Conservation (phyloP, 2,329 filamentous ascomycete genomes). For the Akanthomyces muscarius region DNA sequence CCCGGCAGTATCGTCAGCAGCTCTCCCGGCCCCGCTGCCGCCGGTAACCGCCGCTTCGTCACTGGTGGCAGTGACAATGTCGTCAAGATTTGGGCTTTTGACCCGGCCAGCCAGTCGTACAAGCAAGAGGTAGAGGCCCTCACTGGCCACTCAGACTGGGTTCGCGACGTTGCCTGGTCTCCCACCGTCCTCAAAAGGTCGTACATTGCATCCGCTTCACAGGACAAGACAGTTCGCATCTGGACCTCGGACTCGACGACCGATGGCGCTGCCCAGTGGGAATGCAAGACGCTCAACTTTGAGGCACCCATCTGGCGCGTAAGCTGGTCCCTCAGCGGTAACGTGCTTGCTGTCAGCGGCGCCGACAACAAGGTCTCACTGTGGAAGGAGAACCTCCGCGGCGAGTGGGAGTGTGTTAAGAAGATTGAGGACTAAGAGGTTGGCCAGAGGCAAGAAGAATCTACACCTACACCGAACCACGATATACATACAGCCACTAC, state of each 20-base stretch:
- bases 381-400: conserved; percentile 97
- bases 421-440: conserved; percentile 76
- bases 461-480: background rate
- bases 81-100: conserved; percentile 90
- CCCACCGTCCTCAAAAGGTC: conserved; percentile 92
- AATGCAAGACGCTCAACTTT: conserved; percentile 78
- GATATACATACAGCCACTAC: background rate
- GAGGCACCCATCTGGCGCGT: conserved; percentile 92
- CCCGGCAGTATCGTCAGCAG: conserved; percentile 82
- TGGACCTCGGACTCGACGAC: conserved; percentile 72
- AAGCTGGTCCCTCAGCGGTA: conserved; percentile 96
- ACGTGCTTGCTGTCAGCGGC: conserved; percentile 88
- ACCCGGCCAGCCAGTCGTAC: conserved; percentile 57
- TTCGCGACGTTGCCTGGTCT: conserved; percentile 94
- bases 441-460: background rate
- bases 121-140: conserved; percentile 62
- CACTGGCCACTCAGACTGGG: conserved; percentile 88
- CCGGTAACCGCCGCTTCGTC: conserved; percentile 76
- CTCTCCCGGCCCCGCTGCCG: conserved; percentile 54
- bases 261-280: conserved; percentile 69
- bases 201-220: conserved; percentile 92
- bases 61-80: conserved; percentile 92
- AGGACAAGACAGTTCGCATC: conserved; percentile 96
- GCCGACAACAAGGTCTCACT: conserved; percentile 95
- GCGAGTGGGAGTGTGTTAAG: conserved; percentile 96